Base-by-base conservation (phyloP, 176 grass and related monocot species). In the Puccinellia tenuiflora region DNA sequence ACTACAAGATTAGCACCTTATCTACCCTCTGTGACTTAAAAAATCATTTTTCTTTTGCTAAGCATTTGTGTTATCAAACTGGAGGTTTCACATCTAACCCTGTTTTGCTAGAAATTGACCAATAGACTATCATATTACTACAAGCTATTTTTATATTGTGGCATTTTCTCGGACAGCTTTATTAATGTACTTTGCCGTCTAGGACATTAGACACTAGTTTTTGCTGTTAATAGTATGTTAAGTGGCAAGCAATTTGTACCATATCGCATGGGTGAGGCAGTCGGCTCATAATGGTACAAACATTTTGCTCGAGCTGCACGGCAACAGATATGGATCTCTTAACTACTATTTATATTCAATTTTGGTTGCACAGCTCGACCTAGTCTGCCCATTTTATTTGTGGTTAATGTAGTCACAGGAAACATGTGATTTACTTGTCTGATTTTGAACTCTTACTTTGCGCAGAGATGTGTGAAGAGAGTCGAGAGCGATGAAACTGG, bases 381-480 rank as follows among this genome's bases (percentile, higher is more conserved):
- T 76, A 59, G 15, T 56, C 53, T 48, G 37, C 15, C 57, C 16
- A 31, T 69, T 31, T 48, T 38, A 43, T 43, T 47, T 20, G 28
- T 22, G n/a, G 28, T 26, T 7, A 51, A 28, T 35, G 7, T 29
- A 7, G 60, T 71, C 63, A 48, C 48, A 56, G 3, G 71, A 28
- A 79, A 43, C 28, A 64, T 7, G 9, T 28, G 62, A 45, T 79
- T 63, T 56, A 28, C 76, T n/a, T 47, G 76, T 71, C 63, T n/a
- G 21, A 78, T 10, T 37, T 85, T 75, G 7, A 47, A 20, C 51
- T 15, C 38, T 82, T 63, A 5, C 63, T 33, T 51, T 61, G n/a
- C 20, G 37, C 85, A 90, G 91, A 86, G 5, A 79, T 88, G 91
- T 60, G 43, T 90, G 15, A 90, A 85, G 73, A 87, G 91, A 70